Base-by-base conservation (phyloP, 2,329 filamentous ascomycete genomes). In the Dactylonectria estremocensis region DNA sequence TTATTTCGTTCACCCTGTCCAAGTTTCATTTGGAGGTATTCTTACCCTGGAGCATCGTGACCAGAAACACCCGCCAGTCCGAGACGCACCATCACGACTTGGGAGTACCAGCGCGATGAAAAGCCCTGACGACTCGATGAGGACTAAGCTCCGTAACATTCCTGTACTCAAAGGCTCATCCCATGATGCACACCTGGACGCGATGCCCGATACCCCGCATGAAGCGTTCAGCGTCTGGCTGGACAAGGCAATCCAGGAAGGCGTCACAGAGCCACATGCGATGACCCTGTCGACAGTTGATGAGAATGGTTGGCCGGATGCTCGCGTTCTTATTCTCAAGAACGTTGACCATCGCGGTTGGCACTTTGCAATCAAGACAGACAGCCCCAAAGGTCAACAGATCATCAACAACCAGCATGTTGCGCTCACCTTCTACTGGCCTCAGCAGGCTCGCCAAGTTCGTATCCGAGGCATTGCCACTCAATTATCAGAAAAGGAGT, bases 231-330 rank as follows among this genome's bases (percentile, higher is more conserved):
- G 31, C 9, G 8, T 48, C 24, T 66, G 63, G 57, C 20, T 66
- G 11, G 37, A 56, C 7, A 43, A 61, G 14, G 63, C 63, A 8
- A 61, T 66, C 20, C 31, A 14, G 7, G 49, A 59, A 9, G 56
- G 33, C 7, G 62, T 66, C 52, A 22, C 20, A 14, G 66, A 68
- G 22, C 66, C 66, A 8, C 62, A 68, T 20, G 66, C 62, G 14
- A 68, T 68, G 66, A 68, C 66, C 16, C 50, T 68, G 16, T 68
- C 66, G 6, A 68, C 66, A 0, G 62, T 66, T 8, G 66, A 66
- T 46, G 48, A 60, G 10, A 22, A 43, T 3, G 66, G 62, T 14
- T 59, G 52, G 28, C 66, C 66, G 13, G 66, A 68, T 33, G 66
- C 66, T 13, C 62, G 62, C 6, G 62, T 68, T 24, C 56, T 68